Percentiles rank a stretch among this genome's conserved stretches.
phyloP scores from a whole-genome alignment of 1,284 basidiomycete genomes.

The Ganoderma sinense region DNA sequence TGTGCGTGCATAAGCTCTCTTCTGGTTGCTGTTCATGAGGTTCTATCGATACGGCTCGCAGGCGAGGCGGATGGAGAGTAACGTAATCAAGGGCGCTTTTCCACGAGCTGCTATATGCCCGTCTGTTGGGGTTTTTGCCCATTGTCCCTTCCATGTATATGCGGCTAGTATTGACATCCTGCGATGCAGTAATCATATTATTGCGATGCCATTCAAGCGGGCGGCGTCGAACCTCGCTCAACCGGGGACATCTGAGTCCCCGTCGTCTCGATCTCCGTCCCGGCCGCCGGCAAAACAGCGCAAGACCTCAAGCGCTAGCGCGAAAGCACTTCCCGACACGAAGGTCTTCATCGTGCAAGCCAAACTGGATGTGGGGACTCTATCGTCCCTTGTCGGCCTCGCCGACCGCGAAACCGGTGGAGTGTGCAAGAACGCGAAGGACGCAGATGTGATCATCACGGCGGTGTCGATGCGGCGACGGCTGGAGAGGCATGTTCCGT shows the following conservation, averaged over 20 bases:
- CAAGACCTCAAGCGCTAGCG: neutral
- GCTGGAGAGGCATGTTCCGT: constrained; percentile 71
- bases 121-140: neutral
- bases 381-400: constrained; percentile 56
- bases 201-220: constrained; percentile 41
- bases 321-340: constrained; percentile 32
- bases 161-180: neutral
- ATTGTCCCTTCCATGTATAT: neutral
- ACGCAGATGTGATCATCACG: constrained; percentile 73
- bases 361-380: constrained; percentile 55
- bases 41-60: neutral
- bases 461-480: constrained; percentile 68
- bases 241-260: constrained; percentile 28
- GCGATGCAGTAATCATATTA: neutral
- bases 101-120: neutral
- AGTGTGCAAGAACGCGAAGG: constrained; percentile 48
- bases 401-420: constrained; percentile 51
- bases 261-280: constrained; percentile 11
- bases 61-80: neutral
- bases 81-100: neutral
- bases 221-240: constrained; percentile 26
- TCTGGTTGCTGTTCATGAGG: neutral
- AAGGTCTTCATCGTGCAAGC: constrained; percentile 65
- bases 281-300: constrained; percentile 24
- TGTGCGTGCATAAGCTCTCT: neutral